Evolutionary conservation across 768 basidiomycete genomes (phyloP).

Genomic region (Ramaria rubella): DNA sequence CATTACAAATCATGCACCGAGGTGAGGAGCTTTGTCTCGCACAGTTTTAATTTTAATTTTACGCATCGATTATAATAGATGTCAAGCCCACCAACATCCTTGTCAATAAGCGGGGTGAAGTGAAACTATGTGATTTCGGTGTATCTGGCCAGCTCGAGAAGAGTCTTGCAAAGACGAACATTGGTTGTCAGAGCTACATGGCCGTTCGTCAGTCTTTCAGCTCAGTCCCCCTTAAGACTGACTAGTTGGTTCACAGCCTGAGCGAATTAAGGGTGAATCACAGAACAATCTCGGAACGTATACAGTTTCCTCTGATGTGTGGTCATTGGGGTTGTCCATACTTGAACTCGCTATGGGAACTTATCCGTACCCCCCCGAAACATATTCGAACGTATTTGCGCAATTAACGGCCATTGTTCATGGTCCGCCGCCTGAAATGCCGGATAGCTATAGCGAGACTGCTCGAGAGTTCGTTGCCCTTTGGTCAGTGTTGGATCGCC

Average conservation of each 20-base stretch:
- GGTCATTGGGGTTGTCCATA: slow-evolving; percentile 92
- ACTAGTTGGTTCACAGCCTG: slow-evolving; percentile 50
- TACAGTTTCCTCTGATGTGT: slow-evolving; percentile 94
- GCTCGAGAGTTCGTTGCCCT: slow-evolving; percentile 78
- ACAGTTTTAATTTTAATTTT: not conserved
- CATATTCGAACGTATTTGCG: slow-evolving; percentile 94
- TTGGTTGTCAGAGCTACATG: slow-evolving; percentile 99
- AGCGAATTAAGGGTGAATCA: slow-evolving; percentile 93
- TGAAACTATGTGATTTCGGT: slow-evolving; percentile 99
- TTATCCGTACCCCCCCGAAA: slow-evolving; percentile 97
- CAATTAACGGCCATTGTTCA: slow-evolving; percentile 96
- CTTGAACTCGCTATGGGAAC: slow-evolving; percentile 84
- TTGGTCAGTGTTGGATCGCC: slow-evolving; percentile 38
- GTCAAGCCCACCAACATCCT: slow-evolving; percentile 95
- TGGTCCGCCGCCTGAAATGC: slow-evolving; percentile 84
- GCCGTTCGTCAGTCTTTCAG: slow-evolving; percentile 52
- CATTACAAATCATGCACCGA: slow-evolving; percentile 79
- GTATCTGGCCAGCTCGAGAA: slow-evolving; percentile 97
- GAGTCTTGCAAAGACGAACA: slow-evolving; percentile 94
- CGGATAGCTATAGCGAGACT: slow-evolving; percentile 56
- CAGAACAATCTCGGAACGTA: slow-evolving; percentile 82
- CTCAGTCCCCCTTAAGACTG: not conserved
- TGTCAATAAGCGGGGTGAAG: slow-evolving; percentile 77
- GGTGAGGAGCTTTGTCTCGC: slow-evolving; percentile 30
- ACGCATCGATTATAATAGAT: slow-evolving; percentile 36